These are phyloP conservation scores for Hypoxylon fragiforme DNA, from an alignment of 495 filamentous ascomycete species.

Conservation along the genomic window DNA sequence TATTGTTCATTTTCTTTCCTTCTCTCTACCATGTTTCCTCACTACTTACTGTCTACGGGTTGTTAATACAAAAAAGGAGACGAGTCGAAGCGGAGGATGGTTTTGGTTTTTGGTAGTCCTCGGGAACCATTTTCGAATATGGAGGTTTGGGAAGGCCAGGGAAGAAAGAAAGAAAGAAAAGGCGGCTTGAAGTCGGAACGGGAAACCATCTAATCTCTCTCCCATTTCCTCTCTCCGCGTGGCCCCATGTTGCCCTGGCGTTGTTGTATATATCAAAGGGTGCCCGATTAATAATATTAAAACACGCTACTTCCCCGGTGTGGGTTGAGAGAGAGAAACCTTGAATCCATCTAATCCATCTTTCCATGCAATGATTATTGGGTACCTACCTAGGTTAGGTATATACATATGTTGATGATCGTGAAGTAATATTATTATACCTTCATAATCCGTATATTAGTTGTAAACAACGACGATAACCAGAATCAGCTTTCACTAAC, in stretches of 20 bases:
- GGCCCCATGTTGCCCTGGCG: constrained; percentile 3
- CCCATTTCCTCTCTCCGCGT: background rate
- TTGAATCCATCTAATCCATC: too few relatives aligned
- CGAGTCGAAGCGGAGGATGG: constrained; percentile 6
- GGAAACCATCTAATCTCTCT: background rate
- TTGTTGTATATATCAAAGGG: constrained; percentile 31
- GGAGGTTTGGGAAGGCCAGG: background rate
- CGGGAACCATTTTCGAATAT: constrained; percentile 6
- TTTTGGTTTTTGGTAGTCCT: background rate
- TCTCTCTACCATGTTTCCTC: background rate
- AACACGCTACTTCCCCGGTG: constrained; percentile 7
- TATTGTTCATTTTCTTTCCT: constrained; percentile 3
- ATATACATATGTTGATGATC: too few relatives aligned
- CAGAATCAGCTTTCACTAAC: too few relatives aligned
- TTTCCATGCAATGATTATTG: too few relatives aligned
- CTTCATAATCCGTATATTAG: too few relatives aligned
- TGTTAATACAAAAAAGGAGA: constrained; percentile 29
- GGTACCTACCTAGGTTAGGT: too few relatives aligned
- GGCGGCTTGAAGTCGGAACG: constrained; percentile 8
- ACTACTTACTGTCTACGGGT: constrained; percentile 8
- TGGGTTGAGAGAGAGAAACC: constrained; percentile 5
- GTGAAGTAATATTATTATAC: too few relatives aligned
- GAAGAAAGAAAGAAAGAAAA: background rate
- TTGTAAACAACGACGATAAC: too few relatives aligned
- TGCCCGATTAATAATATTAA: constrained; percentile 26